Evolutionary conservation across 2,329 filamentous ascomycete species (phyloP).

Genomic region (Lecanosticta acicola): DNA sequence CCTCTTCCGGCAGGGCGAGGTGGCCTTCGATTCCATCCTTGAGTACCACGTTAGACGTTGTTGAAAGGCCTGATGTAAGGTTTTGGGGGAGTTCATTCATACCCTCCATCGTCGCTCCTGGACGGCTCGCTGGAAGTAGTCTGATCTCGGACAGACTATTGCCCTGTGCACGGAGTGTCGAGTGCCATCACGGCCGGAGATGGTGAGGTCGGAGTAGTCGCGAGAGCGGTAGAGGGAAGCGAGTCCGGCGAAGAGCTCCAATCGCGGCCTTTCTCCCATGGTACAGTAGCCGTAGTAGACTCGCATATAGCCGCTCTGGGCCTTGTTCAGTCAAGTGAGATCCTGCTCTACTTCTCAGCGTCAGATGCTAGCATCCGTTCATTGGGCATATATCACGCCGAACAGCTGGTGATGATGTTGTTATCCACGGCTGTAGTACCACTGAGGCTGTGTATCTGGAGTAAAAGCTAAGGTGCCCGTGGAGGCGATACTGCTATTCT

Average conservation of each 20-base stretch:
- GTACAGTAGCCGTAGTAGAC: conserved; percentile 1
- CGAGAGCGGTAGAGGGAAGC: conserved; percentile 18
- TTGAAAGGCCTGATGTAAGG: not conserved
- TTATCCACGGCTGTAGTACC: too few species aligned
- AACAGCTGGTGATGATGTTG: too few species aligned
- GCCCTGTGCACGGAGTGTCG: conserved; percentile 19
- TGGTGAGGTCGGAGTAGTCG: conserved; percentile 20
- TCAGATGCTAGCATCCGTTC: too few species aligned
- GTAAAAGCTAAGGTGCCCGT: too few species aligned
- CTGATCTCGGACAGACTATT: conserved; percentile 23
- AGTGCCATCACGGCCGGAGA: conserved; percentile 17
- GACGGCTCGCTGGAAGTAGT: conserved; percentile 17
- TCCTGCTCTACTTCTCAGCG: too few species aligned
- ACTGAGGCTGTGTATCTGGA: too few species aligned
- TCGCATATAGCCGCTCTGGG: not conserved
- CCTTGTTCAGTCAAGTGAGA: too few species aligned
- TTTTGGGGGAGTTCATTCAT: not conserved
- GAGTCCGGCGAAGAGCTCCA: conserved; percentile 16
- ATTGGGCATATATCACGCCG: too few species aligned
- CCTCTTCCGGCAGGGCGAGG: conserved; percentile 21
- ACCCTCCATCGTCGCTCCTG: conserved; percentile 19
- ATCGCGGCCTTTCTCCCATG: conserved; percentile 15
- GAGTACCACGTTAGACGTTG: conserved; percentile 1
- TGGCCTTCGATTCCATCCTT: conserved; percentile 24
- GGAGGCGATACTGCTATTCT: too few species aligned